Percentiles rank a stretch among this genome's conserved stretches.
Conservation (phyloP, 139 green algal genomes). For the Nannochloris sp. region DNA sequence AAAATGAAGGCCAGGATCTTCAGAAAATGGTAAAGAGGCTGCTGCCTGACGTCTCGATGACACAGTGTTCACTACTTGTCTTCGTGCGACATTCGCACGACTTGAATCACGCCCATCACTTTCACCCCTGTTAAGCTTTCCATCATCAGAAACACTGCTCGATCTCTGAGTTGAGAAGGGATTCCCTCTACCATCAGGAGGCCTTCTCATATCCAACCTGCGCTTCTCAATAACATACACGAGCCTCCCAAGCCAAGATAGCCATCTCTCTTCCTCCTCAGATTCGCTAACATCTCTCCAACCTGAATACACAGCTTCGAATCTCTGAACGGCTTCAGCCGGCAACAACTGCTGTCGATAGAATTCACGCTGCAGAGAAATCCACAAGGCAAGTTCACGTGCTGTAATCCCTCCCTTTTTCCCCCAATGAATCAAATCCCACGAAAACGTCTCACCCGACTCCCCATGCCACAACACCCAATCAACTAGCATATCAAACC, state of each 20-base stretch:
- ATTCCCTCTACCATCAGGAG: background rate
- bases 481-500: slow-evolving; percentile 48
- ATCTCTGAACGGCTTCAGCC: slow-evolving; percentile 22
- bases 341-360: slow-evolving; percentile 29
- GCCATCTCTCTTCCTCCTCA: slow-evolving; percentile 13
- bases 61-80: slow-evolving; percentile 18
- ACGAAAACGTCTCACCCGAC: slow-evolving; percentile 25
- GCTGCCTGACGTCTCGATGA: slow-evolving; percentile 16
- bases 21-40: background rate
- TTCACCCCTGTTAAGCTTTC: background rate
- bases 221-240: slow-evolving; percentile 36
- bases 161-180: background rate
- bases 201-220: background rate
- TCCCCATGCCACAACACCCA: slow-evolving; percentile 41
- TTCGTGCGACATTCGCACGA: background rate
- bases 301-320: slow-evolving; percentile 36
- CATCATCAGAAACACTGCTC: background rate
- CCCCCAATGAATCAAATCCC: slow-evolving; percentile 42
- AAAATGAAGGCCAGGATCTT: slow-evolving; percentile 27
- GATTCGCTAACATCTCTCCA: slow-evolving; percentile 31
- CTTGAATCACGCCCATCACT: background rate
- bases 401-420: slow-evolving; percentile 26
- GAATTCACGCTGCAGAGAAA: slow-evolving; percentile 46
- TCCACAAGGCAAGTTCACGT: slow-evolving; percentile 41
- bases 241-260: slow-evolving; percentile 33